Evolutionary conservation across 2,329 filamentous ascomycete genomes (phyloP).

Genomic region (Bipolaris zeicola): DNA sequence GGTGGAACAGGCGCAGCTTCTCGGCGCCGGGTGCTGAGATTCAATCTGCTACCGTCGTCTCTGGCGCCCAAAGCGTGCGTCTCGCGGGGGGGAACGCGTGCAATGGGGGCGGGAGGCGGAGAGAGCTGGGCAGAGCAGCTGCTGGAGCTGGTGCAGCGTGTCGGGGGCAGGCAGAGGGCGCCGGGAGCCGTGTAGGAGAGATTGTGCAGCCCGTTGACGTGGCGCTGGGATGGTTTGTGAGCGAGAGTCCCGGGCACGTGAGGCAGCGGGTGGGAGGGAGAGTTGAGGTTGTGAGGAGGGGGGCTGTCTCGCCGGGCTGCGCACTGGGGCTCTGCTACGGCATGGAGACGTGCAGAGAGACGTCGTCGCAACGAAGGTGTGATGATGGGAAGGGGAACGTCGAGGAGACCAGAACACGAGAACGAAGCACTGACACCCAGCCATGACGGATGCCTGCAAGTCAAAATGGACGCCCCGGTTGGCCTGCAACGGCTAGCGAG

Average conservation of each 20-base stretch:
- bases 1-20: slow-evolving; percentile 34
- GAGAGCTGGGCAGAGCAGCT: neutral
- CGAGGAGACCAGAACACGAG: slow-evolving; percentile 37
- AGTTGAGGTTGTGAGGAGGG: slow-evolving; percentile 2
- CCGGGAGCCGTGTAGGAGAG: slow-evolving; percentile 10
- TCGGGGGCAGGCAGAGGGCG: slow-evolving; percentile 11
- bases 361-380: slow-evolving; percentile 26
- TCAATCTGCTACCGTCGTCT: slow-evolving; percentile 28
- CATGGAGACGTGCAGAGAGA: slow-evolving; percentile 32
- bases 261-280: slow-evolving; percentile 13
- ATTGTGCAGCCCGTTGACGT: slow-evolving; percentile 39
- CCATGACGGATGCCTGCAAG: slow-evolving; percentile 31
- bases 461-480: slow-evolving; percentile 20
- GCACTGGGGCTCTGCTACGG: slow-evolving; percentile 25
- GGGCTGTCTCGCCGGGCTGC: slow-evolving; percentile 26
- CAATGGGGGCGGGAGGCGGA: neutral
- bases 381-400: slow-evolving; percentile 34
- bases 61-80: slow-evolving; percentile 17
- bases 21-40: slow-evolving; percentile 42
- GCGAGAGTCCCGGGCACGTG: slow-evolving; percentile 29
- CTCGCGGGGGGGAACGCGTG: slow-evolving; percentile 20
- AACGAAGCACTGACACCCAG: slow-evolving; percentile 30
- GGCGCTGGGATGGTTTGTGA: slow-evolving; percentile 37
- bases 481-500: slow-evolving; percentile 23
- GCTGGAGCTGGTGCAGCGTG: slow-evolving; percentile 7